These are phyloP conservation scores for Globisporangium mamillatum DNA, from an alignment of 352 stramenopile species.

Conservation along the genomic window DNA sequence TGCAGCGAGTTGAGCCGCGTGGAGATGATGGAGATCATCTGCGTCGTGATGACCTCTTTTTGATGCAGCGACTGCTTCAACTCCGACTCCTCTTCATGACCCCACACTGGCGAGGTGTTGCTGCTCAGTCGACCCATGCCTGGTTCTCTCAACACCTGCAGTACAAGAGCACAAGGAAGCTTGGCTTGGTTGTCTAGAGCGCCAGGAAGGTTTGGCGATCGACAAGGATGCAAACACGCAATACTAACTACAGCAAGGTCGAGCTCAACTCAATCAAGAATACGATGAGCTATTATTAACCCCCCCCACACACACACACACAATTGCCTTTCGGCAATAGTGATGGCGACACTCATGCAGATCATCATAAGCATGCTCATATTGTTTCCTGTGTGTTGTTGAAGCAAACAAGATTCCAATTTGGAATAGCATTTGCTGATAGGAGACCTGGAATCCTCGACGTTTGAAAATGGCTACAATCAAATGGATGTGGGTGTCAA, in stretches of 20 bases:
- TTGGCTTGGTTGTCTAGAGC: too few species aligned
- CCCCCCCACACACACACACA: too few species aligned
- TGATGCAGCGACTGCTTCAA: slow-evolving; percentile 64
- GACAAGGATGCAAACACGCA: too few species aligned
- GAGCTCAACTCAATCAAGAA: too few species aligned
- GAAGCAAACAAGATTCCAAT: not conserved
- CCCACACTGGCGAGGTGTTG: slow-evolving; percentile 13
- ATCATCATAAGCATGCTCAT: too few species aligned
- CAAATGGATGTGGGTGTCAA: not conserved
- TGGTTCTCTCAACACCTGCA: not conserved
- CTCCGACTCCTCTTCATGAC: slow-evolving; percentile 30
- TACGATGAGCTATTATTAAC: too few species aligned
- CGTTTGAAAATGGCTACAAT: not conserved
- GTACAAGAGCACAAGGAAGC: too few species aligned
- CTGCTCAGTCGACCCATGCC: slow-evolving; percentile 22
- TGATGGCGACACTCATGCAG: too few species aligned
- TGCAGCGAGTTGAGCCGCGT: slow-evolving; percentile 61
- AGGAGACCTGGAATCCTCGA: not conserved
- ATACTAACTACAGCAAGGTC: too few species aligned
- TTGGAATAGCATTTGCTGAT: not conserved
- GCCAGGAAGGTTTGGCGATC: not conserved
- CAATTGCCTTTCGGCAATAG: too few species aligned
- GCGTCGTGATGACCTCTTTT: slow-evolving; percentile 71
- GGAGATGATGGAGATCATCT: slow-evolving; percentile 84
- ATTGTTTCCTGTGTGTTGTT: not conserved